phyloP scores from a whole-genome alignment of 176 grass and related monocot species.

The Lolium multiflorum region DNA sequence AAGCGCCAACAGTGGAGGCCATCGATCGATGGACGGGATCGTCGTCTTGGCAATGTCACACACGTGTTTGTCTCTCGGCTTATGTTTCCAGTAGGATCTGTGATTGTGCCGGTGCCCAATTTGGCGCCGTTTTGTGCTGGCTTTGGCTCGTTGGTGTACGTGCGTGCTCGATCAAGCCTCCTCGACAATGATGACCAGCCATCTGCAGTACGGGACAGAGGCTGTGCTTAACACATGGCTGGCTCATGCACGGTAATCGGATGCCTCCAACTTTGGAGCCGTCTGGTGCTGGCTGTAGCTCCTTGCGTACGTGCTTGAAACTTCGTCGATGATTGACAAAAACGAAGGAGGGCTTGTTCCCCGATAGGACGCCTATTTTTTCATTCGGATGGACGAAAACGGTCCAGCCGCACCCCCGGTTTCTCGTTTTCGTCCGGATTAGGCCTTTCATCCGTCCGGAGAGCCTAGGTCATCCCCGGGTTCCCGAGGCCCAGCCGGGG shows the following conservation, averaged over 20 bases:
- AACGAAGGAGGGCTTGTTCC: no score
- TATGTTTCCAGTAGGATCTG: background rate
- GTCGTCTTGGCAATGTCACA: background rate
- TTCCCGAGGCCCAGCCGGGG: no score
- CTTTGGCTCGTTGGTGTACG: background rate
- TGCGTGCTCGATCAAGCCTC: background rate
- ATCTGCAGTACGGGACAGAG: background rate
- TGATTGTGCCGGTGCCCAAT: background rate
- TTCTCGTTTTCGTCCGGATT: no score
- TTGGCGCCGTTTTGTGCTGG: background rate
- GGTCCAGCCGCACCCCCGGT: no score
- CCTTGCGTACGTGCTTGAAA: constrained; percentile 3
- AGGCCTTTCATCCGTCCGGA: no score
- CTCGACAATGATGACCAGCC: background rate
- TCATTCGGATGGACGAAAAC: no score
- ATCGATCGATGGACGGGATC: no score
- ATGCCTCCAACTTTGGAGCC: background rate
- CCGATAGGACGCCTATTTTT: no score
- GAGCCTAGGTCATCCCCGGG: no score
- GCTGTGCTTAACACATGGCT: background rate
- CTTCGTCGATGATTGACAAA: background rate
- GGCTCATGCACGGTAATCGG: background rate
- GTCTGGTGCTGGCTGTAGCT: background rate
- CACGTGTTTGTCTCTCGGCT: background rate
- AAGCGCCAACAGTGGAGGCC: constrained; percentile 17